Evolutionary conservation across 768 basidiomycete species (phyloP), one percentile per base, ranked within the genome.

Genomic region (Boletus sp.): DNA sequence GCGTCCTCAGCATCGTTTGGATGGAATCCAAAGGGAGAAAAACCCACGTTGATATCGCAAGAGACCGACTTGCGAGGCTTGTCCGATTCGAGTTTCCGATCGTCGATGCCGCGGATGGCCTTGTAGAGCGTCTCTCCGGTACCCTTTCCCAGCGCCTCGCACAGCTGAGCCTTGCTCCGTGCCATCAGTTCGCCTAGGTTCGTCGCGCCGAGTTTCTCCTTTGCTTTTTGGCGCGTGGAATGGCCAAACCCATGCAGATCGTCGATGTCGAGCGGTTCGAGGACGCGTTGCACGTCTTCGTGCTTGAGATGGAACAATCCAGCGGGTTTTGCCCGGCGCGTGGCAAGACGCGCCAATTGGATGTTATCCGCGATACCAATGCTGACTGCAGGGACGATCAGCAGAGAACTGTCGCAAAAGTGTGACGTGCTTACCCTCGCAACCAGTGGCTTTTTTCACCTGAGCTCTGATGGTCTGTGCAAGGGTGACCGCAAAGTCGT

Each of bases 301-400:
- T 75, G 75, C 0, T 78, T 62, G 14, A 99, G 82, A 61, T 94
- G 93, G 66, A 82, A 92, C 0, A 91, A 85, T 2, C 88, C 87
- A 0, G 89, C 94, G 0, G 97, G 97, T 67, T 99, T 99, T 6
- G 97, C 97, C 6, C 78, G 80, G 8, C 91, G 84, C 0, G 94
- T 95, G 3, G 97, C 97, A 7, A 99, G 79, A 17, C 94, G 90
- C 1, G 96, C 92, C 6, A 99, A 84, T 46, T 96, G 84, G 62
- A 96, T 89, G 73, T 98, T 99, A 59, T 92, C 84, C 0, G 92
- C 82, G 50, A 97, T 89, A 11, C 97, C 97, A 47, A 98, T 90
- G 69, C 92, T 94, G 7, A 94, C 94, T 95, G 51, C 3, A 7
- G 2, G 32, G n/a, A 42, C 9, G 35, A 37, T 54, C 28, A 62